phyloP scores from a whole-genome alignment of 1,284 basidiomycete genomes.

The Apiotrichum gracile region DNA sequence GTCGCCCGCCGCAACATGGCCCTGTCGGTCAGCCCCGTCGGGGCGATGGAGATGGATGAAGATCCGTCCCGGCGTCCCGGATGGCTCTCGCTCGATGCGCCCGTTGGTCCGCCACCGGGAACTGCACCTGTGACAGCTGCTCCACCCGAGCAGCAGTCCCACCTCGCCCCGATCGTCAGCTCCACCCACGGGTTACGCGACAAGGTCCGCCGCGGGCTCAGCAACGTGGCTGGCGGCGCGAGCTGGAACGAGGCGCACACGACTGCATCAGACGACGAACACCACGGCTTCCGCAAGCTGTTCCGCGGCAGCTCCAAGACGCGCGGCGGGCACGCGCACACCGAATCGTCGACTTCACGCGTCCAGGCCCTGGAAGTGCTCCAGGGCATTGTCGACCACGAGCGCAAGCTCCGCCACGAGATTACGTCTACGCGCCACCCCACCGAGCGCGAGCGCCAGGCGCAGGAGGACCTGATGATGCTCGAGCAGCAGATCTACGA shows the following conservation, averaged over 20 bases:
- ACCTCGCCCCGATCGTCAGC: not conserved
- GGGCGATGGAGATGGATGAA: not conserved
- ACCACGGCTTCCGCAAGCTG: conserved; percentile 3
- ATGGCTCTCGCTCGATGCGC: not conserved
- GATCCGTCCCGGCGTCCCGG: not conserved
- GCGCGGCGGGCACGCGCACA: not conserved
- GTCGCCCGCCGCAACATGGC: conserved; percentile 2
- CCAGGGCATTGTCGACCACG: not conserved
- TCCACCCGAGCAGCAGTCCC: not conserved
- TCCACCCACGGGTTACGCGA: not conserved
- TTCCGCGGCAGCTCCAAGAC: not conserved
- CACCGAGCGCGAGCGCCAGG: conserved; percentile 3
- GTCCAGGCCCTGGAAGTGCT: not conserved
- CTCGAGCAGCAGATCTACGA: conserved; percentile 13
- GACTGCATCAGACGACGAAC: conserved; percentile 10
- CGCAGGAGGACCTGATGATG: not conserved
- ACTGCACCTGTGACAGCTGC: not conserved
- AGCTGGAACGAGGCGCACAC: not conserved
- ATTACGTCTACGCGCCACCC: not conserved
- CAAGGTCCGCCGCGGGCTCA: not conserved
- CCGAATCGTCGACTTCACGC: not conserved
- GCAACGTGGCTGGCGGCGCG: not conserved
- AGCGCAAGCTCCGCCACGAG: conserved; percentile 1
- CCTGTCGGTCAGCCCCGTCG: not conserved
- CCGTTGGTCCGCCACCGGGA: not conserved